Evolutionary conservation across 1,284 basidiomycete species (phyloP), one percentile per base, ranked within the genome.

Genomic region (Limonomyces culmigenus): DNA sequence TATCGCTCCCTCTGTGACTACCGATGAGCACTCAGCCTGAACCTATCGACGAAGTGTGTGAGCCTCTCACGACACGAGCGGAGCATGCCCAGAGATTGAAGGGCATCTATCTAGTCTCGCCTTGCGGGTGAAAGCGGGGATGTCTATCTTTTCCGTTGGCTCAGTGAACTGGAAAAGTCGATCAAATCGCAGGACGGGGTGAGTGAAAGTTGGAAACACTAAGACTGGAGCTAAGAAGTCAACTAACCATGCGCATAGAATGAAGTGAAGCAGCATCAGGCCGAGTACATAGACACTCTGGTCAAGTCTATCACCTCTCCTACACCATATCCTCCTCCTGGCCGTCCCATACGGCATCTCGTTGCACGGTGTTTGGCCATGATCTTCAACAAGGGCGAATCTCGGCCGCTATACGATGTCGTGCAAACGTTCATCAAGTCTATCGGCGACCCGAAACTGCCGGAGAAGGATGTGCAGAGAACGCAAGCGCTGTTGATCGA

Each of bases 391-490:
- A 69, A 76, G 13, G 84, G 83, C 43, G 91, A 96, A 50, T 78
- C 77, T 2, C 70, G 77, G 50, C 74, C 78, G 1, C 57, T 95
- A 36, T 96, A 91, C 47, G 92, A 97, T 48, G 79, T 84, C 5
- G 53, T 93, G n/a, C 83, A 88, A 48, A 53, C 67, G 1, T 66
- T 91, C 37, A 54, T 91, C 38, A 86, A 76, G 56, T 67, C 78
- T 10, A 74, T 76, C 0, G 62, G 67, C 3, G 84, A 89, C 44
- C 56, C 70, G 42, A 89, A 88, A 52, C 57, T 70, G 1, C 50
- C 58, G 2, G 71, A 77, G 29, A 71, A 65, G 43, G 78, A 80
- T 43, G 53, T 55, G 5, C 59, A 66, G 42, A 77, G 76, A 48
- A 77, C 83, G 73, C 85, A 50, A 46, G 78, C 59, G n/a, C n/a